Base-by-base conservation (phyloP, 2,329 filamentous ascomycete species). In the Sporothrix curviconia region DNA sequence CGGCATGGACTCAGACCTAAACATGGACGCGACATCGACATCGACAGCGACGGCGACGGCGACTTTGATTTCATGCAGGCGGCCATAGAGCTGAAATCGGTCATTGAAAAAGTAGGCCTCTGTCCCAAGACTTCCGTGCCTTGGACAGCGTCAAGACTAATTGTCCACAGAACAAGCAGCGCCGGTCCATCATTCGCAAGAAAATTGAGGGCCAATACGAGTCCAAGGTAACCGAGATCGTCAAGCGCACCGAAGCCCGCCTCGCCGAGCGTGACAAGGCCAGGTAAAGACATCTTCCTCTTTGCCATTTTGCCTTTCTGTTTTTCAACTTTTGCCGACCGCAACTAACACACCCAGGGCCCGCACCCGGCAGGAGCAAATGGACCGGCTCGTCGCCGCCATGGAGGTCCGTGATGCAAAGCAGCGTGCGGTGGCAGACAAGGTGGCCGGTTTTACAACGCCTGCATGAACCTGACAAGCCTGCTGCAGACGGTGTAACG, bases 401-500 rank as follows among this genome's bases (percentile, higher is more conserved):
- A 55, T 66, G 8, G 54, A 60, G 17, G 34, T 32, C 12, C 58
- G 65, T 25, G 63, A 66, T 15, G 54, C 58, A n/a, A 62, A 58
- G 46, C 62, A 66, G 57, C 62, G 57, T 14, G 49, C 49, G 9
- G 60, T 66, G 15, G 61, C 63, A 8, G 59, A 62, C 24, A 55
- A 57, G 36, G 46, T 63, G 17, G 53, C 14, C 58, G 60, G 6
- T 63, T 62, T 59, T 64, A 64, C 47, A 61, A 62, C 60, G 53
- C 60, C 37, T 61, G 56, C 22, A 40, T 52, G 14, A 61, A 58
- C 15, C 56, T 67, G 42, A 55, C 60, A 30, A 56, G 43, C 8
- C 36, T 63, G 30, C 59, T 68, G 24, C 57, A 63, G 15, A 59
- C 17, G 14, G 63, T 60, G 19, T 67, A 64, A n/a, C 25, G 42